Conservation (phyloP, 805 yeast genomes). For the Monosporozyma siamensis region DNA sequence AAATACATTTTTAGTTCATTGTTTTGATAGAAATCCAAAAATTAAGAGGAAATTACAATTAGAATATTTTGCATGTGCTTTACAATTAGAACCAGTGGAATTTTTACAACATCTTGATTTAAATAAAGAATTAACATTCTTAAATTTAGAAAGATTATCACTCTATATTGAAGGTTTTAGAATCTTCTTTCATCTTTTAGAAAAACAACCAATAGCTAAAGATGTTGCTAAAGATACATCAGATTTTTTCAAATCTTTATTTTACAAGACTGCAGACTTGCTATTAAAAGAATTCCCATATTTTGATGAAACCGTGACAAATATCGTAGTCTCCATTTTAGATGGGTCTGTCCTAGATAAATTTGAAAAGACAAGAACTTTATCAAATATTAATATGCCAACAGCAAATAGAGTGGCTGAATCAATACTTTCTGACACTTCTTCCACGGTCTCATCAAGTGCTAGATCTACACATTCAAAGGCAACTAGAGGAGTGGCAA, state of each 20-base stretch:
- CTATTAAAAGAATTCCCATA: conserved; percentile 15
- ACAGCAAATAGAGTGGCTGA: background rate
- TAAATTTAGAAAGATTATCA: conserved; percentile 15
- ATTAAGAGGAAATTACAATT: conserved; percentile 15
- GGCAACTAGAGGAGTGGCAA: background rate
- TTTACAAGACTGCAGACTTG: conserved; percentile 12
- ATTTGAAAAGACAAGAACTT: conserved; percentile 7
- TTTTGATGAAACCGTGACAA: conserved; percentile 14
- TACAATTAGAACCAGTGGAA: conserved; percentile 22
- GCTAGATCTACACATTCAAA: background rate
- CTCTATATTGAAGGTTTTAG: conserved; percentile 30
- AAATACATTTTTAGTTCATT: conserved; percentile 11
- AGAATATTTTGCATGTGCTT: conserved; percentile 18
- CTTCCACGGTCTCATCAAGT: conserved; percentile 1
- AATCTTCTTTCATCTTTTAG: conserved; percentile 18
- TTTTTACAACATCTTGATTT: conserved; percentile 20
- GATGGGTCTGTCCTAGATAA: conserved; percentile 10
- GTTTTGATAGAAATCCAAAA: conserved; percentile 14
- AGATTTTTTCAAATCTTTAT: conserved; percentile 22
- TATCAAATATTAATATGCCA: conserved; percentile 1
- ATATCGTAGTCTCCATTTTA: conserved; percentile 14
- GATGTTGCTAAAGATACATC: conserved; percentile 12
- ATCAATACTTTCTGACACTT: background rate
- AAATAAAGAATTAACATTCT: conserved; percentile 9
- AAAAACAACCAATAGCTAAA: conserved; percentile 14